These are phyloP conservation scores for Aspergillus olivimuriae DNA, from an alignment of 495 filamentous ascomycete genomes.

Conservation along the genomic window DNA sequence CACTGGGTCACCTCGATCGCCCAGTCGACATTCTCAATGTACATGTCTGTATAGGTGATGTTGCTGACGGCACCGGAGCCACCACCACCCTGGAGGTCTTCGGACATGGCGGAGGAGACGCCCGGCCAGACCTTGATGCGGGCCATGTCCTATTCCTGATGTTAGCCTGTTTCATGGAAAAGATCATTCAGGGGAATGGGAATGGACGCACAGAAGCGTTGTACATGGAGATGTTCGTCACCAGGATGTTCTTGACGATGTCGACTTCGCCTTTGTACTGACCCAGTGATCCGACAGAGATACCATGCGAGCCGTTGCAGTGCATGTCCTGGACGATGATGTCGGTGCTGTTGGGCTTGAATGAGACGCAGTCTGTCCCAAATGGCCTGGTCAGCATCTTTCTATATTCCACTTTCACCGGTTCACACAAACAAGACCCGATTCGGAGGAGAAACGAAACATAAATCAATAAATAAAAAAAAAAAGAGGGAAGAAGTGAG, in stretches of 20 bases:
- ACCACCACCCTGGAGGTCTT: conserved; percentile 56
- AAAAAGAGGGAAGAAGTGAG: background rate
- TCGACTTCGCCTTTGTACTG: conserved; percentile 59
- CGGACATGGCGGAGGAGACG: conserved; percentile 39
- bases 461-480: too few species aligned
- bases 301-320: conserved; percentile 71
- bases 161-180: background rate
- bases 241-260: conserved; percentile 58
- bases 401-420: too few species aligned
- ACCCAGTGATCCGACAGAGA: conserved; percentile 61
- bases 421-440: too few species aligned
- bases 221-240: conserved; percentile 62
- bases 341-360: conserved; percentile 73
- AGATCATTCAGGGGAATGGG: background rate
- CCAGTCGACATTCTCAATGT: conserved; percentile 54
- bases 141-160: conserved; percentile 45
- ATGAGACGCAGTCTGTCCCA: conserved; percentile 71
- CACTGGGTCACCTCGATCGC: conserved; percentile 61
- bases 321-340: conserved; percentile 63
- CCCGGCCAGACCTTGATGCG: conserved; percentile 70
- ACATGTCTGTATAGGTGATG: conserved; percentile 51
- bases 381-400: too few species aligned
- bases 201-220: conserved; percentile 45
- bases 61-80: conserved; percentile 49
- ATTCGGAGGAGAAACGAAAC: too few species aligned